Evolutionary conservation across 352 stramenopile species (phyloP).

Genomic region (Elongisporangium anandrum): DNA sequence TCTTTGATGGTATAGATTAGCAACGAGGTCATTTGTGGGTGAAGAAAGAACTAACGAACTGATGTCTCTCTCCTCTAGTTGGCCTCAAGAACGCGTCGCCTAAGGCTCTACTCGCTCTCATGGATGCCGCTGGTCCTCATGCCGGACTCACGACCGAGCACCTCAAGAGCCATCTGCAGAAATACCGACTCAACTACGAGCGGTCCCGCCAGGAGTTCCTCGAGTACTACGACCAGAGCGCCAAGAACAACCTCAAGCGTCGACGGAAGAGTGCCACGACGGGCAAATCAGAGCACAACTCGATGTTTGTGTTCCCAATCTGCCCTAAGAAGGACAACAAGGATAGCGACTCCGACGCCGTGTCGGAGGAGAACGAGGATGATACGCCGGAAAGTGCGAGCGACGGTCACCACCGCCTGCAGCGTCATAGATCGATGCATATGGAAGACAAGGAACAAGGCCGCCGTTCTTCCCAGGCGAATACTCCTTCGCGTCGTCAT

Average conservation of each 20-base stretch:
- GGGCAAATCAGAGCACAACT: conserved; percentile 37
- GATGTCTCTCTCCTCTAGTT: conserved; percentile 26
- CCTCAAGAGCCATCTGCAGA: conserved; percentile 86
- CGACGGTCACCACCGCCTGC: conserved; percentile 1
- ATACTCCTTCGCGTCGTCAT: background rate
- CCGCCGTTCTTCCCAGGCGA: background rate
- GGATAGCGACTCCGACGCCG: conserved; percentile 31
- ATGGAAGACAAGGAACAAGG: conserved; percentile 5
- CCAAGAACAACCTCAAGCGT: conserved; percentile 54
- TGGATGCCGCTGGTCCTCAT: conserved; percentile 51
- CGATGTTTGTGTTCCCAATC: conserved; percentile 82
- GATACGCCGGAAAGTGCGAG: conserved; percentile 8
- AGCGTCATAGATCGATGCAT: conserved; percentile 3
- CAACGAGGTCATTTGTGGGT: background rate
- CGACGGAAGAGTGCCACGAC: conserved; percentile 30
- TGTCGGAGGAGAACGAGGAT: conserved; percentile 23
- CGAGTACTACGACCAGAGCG: conserved; percentile 80
- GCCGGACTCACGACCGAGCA: conserved; percentile 80
- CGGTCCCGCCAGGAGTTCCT: conserved; percentile 82
- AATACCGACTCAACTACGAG: conserved; percentile 88
- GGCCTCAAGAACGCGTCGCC: conserved; percentile 85
- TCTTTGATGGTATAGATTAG: conserved; percentile 63
- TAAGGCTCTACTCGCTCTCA: conserved; percentile 76
- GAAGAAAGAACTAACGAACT: background rate
- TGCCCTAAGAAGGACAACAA: conserved; percentile 47